A percentile compares a stretch with the other conserved stretches of the same genome.
phyloP scores from a whole-genome alignment of 1,284 basidiomycete genomes.

The Irpex sp. region DNA sequence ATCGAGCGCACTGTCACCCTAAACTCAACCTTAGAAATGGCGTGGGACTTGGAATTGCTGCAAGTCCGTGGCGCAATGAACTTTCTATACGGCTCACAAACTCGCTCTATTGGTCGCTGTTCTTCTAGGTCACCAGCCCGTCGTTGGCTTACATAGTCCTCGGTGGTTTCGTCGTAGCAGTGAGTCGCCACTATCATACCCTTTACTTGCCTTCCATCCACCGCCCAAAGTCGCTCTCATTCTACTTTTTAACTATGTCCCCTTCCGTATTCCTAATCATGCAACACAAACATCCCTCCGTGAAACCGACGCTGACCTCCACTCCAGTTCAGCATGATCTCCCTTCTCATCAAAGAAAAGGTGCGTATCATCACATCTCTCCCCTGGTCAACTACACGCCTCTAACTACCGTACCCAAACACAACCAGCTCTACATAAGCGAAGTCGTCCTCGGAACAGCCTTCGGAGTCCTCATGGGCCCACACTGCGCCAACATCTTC shows the following conservation, averaged over 20 bases:
- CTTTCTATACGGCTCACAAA: slow-evolving; percentile 21
- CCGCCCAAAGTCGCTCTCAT: not conserved
- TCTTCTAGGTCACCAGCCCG: slow-evolving; percentile 39
- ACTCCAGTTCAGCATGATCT: slow-evolving; percentile 71
- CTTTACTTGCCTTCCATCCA: not conserved
- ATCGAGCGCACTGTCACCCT: no score
- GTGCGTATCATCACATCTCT: slow-evolving; percentile 26
- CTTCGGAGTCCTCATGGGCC: slow-evolving; percentile 72
- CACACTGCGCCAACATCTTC: slow-evolving; percentile 71
- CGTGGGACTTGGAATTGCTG: slow-evolving; percentile 10
- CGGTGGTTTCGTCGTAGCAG: slow-evolving; percentile 71
- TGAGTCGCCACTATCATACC: slow-evolving; percentile 24
- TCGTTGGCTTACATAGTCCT: slow-evolving; percentile 69
- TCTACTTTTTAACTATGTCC: not conserved
- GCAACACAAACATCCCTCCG: not conserved
- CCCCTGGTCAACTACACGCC: not conserved
- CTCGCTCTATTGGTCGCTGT: slow-evolving; percentile 14
- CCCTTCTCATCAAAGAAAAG: slow-evolving; percentile 78
- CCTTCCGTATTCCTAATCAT: not conserved
- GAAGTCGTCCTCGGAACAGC: slow-evolving; percentile 89
- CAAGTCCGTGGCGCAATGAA: slow-evolving; percentile 26
- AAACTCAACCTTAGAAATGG: not conserved
- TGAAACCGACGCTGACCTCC: not conserved
- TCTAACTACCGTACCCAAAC: not conserved
- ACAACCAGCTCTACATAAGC: slow-evolving; percentile 70